A percentile compares a stretch with the other conserved stretches of the same genome.
Evolutionary conservation across 306 rosid species (phyloP).

Genomic region (Ormosia semicastrata): DNA sequence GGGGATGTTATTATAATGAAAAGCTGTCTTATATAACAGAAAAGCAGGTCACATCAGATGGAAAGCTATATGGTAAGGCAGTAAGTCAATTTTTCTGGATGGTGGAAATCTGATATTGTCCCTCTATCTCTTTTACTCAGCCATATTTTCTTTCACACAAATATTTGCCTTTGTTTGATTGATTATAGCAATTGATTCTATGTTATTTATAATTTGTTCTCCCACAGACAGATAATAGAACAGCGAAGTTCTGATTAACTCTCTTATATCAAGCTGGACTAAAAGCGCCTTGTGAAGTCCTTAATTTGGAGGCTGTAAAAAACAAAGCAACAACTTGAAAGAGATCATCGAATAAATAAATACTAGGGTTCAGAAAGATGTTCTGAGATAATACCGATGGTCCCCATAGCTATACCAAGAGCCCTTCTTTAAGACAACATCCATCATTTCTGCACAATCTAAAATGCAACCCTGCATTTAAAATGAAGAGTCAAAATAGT

Average conservation of each 20-base stretch:
- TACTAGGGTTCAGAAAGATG: slow-evolving; percentile 20
- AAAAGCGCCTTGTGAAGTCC: not conserved
- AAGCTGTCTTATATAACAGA: not conserved
- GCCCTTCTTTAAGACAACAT: slow-evolving; percentile 78
- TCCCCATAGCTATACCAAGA: slow-evolving; percentile 97
- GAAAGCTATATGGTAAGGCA: not conserved
- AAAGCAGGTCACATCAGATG: not conserved
- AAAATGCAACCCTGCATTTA: slow-evolving; percentile 86
- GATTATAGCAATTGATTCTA: not conserved
- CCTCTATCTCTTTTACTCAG: not conserved
- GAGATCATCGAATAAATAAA: not conserved
- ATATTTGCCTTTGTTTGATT: not conserved
- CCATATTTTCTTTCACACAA: not conserved
- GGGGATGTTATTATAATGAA: not conserved
- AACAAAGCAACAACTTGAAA: slow-evolving; percentile 6
- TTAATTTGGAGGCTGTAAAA: not conserved
- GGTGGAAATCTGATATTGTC: not conserved
- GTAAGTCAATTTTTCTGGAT: not conserved
- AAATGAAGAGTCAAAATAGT: slow-evolving; percentile 30
- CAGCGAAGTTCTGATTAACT: not conserved
- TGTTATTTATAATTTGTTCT: not conserved
- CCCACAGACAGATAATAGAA: not conserved
- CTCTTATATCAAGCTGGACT: not conserved
- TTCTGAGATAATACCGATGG: slow-evolving; percentile 60
- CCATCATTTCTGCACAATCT: slow-evolving; percentile 95